Conservation (phyloP, 305 asterid genomes). For the Solanum aculeatissimum region DNA sequence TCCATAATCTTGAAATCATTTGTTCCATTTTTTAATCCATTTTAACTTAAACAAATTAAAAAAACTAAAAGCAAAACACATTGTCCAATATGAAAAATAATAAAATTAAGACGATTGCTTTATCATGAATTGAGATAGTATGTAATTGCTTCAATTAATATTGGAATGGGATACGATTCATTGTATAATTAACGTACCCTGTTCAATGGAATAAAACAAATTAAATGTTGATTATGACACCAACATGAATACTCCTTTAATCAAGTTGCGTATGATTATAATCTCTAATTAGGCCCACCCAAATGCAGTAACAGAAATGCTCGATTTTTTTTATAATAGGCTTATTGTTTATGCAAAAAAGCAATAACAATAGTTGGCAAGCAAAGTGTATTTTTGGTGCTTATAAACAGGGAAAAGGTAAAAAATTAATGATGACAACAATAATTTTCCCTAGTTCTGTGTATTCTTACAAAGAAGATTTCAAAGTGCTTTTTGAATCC, state of each 20-base stretch:
- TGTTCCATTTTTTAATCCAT: background rate
- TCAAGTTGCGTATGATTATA: conserved; percentile 1
- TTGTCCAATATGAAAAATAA: too few relatives aligned
- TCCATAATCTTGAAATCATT: background rate
- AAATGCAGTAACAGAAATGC: background rate
- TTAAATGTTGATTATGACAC: background rate
- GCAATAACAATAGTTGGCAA: conserved; percentile 8
- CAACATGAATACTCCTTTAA: background rate
- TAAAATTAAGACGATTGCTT: background rate
- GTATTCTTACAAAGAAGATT: conserved; percentile 1
- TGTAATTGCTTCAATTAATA: background rate
- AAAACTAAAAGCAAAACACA: background rate
- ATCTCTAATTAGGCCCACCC: background rate
- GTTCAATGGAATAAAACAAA: background rate
- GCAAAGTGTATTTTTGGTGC: conserved; percentile 11
- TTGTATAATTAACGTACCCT: background rate
- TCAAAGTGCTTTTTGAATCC: conserved; percentile 27
- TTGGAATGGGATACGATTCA: background rate
- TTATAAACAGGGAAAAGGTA: background rate
- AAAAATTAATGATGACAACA: conserved; percentile 19
- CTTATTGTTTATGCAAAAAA: background rate
- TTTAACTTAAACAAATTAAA: background rate
- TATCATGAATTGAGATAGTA: background rate
- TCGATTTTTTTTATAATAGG: background rate
- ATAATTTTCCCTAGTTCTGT: conserved; percentile 4